Evolutionary conservation across 441 rosid species (phyloP).

Genomic region (Gossypium schwendimanii): DNA sequence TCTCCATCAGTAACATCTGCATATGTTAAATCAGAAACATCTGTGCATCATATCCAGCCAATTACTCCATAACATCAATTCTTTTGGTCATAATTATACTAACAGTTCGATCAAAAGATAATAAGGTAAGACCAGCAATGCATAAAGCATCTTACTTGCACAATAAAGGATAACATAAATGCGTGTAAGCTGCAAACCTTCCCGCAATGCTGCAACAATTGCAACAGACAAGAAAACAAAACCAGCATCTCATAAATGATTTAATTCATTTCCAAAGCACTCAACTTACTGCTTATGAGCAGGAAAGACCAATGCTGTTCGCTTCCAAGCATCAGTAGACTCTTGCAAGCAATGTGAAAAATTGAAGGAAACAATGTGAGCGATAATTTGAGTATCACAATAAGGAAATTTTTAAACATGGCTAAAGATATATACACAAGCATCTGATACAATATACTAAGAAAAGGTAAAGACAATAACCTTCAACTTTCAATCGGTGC

Average conservation of each 20-base stretch:
- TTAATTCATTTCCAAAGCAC: constrained; percentile 8
- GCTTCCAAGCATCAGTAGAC: constrained; percentile 14
- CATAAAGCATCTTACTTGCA: neutral
- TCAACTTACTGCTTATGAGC: constrained; percentile 12
- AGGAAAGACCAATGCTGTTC: neutral
- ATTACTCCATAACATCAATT: neutral
- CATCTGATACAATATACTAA: neutral
- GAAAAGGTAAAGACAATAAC: neutral
- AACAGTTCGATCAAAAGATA: neutral
- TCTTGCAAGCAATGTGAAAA: constrained; percentile 27
- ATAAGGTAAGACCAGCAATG: neutral
- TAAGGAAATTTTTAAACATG: neutral
- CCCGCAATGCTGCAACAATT: neutral
- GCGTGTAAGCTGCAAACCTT: neutral
- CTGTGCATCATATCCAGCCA: neutral
- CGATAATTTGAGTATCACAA: neutral
- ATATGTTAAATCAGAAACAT: neutral
- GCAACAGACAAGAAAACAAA: neutral
- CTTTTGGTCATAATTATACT: neutral
- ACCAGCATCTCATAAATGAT: neutral
- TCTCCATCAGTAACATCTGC: neutral
- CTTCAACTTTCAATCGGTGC: constrained; percentile 11
- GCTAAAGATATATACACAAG: constrained; percentile 15
- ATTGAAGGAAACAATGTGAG: constrained; percentile 17
- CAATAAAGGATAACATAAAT: neutral